Conservation (phyloP, 306 rosid genomes). For the Fragaria iinumae region DNA sequence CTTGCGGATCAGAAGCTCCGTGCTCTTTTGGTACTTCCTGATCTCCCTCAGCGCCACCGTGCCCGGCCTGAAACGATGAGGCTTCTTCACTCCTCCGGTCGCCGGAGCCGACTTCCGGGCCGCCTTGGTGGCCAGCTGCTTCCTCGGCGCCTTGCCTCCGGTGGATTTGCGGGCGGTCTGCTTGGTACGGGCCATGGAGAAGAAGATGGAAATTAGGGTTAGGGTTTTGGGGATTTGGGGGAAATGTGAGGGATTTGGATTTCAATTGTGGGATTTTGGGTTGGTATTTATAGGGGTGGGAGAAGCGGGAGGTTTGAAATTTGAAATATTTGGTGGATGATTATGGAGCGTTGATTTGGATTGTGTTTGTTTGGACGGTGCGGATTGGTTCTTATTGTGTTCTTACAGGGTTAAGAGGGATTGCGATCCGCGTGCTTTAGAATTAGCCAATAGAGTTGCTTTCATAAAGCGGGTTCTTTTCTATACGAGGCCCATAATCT, state of each 20-base stretch:
- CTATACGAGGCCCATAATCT: too few species aligned
- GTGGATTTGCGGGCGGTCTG: conserved; percentile 33
- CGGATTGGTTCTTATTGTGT: not conserved
- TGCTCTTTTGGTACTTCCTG: conserved; percentile 37
- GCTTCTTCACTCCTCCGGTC: too few species aligned
- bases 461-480: too few species aligned
- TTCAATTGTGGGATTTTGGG: not conserved
- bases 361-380: not conserved
- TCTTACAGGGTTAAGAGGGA: not conserved
- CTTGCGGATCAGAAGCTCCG: conserved; percentile 32
- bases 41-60: not conserved
- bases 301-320: not conserved
- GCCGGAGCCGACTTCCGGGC: too few species aligned
- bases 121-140: not conserved
- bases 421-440: not conserved
- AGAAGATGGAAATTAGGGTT: not conserved
- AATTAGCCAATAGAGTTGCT: not conserved
- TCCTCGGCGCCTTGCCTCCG: conserved; percentile 32
- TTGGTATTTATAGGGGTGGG: not conserved
- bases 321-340: not conserved
- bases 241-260: not conserved
- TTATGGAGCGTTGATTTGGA: not conserved
- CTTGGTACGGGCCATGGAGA: conserved; percentile 28
- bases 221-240: not conserved
- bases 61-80: too few species aligned